Evolutionary conservation across 1,139 yeast species (phyloP).

Genomic region (Yamadazyma aaseri): DNA sequence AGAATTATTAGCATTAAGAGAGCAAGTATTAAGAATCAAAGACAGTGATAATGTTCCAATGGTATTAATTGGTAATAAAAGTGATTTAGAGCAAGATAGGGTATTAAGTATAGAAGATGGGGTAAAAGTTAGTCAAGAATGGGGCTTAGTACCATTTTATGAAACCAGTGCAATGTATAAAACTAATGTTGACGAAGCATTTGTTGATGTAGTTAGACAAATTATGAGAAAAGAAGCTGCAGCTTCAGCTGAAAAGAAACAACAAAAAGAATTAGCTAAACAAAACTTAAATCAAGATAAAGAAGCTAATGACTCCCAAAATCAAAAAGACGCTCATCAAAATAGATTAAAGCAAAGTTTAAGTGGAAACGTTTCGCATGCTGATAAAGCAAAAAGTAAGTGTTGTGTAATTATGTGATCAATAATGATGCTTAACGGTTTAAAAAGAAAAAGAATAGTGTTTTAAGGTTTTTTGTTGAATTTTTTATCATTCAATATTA

Average conservation of each 20-base stretch:
- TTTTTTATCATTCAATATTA: neutral
- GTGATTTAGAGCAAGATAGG: slow-evolving; percentile 76
- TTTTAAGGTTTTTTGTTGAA: no score
- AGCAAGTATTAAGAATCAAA: slow-evolving; percentile 87
- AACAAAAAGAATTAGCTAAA: slow-evolving; percentile 41
- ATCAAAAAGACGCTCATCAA: slow-evolving; percentile 13
- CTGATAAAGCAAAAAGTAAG: slow-evolving; percentile 15
- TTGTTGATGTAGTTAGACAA: slow-evolving; percentile 84
- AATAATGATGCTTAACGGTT: no score
- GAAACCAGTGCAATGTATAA: slow-evolving; percentile 93
- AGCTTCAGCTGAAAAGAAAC: slow-evolving; percentile 46
- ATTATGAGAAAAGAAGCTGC: slow-evolving; percentile 75
- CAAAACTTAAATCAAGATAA: slow-evolving; percentile 16
- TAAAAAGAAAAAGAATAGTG: no score
- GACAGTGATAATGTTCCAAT: slow-evolving; percentile 76
- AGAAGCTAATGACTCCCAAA: slow-evolving; percentile 6
- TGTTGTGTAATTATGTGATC: slow-evolving; percentile 19
- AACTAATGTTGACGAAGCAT: slow-evolving; percentile 88
- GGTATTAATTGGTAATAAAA: slow-evolving; percentile 86
- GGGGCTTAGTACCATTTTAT: slow-evolving; percentile 89
- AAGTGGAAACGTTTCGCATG: slow-evolving; percentile 13
- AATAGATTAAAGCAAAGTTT: slow-evolving; percentile 15
- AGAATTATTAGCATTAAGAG: slow-evolving; percentile 77
- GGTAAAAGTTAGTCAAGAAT: slow-evolving; percentile 71
- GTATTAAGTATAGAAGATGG: slow-evolving; percentile 80